Evolutionary conservation across 805 yeast genomes (phyloP).

Genomic region (Yarrowia keelungensis): DNA sequence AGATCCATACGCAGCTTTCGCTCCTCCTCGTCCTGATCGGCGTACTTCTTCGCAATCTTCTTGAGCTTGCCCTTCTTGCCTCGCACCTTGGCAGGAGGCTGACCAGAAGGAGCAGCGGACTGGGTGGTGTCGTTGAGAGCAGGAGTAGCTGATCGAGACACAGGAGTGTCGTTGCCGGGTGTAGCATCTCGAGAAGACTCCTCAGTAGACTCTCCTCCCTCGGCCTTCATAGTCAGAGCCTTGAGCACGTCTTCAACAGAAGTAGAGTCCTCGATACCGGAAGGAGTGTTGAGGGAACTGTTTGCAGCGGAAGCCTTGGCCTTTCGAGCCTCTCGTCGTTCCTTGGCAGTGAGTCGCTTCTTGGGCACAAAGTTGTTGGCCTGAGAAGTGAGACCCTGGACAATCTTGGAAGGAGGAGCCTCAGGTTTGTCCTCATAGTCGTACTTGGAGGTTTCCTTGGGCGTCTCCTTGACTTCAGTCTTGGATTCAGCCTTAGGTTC

Average conservation of each 20-base stretch:
- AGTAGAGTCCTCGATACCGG: constrained; percentile 38
- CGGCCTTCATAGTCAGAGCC: constrained; percentile 44
- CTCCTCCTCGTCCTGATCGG: constrained; percentile 92
- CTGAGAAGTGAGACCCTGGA: constrained; percentile 12
- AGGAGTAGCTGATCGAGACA: not conserved
- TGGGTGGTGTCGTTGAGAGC: constrained; percentile 13
- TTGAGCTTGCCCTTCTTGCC: constrained; percentile 87
- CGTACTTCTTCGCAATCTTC: constrained; percentile 82
- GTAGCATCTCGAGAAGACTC: constrained; percentile 19
- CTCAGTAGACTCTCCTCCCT: not conserved
- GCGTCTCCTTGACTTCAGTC: not conserved
- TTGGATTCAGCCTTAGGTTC: not conserved
- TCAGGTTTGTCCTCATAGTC: constrained; percentile 39
- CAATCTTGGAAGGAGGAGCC: constrained; percentile 41
- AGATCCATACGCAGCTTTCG: constrained; percentile 75
- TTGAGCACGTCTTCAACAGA: constrained; percentile 45
- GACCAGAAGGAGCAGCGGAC: constrained; percentile 6
- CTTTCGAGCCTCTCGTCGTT: constrained; percentile 41
- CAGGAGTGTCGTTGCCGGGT: constrained; percentile 14
- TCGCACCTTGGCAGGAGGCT: constrained; percentile 56
- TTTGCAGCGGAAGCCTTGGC: constrained; percentile 23
- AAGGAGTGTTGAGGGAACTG: constrained; percentile 26
- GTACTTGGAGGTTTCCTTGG: not conserved
- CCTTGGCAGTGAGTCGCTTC: constrained; percentile 42
- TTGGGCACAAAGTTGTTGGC: constrained; percentile 9